phyloP scores from a whole-genome alignment of 2,329 filamentous ascomycete genomes.

The Phoma sp. region DNA sequence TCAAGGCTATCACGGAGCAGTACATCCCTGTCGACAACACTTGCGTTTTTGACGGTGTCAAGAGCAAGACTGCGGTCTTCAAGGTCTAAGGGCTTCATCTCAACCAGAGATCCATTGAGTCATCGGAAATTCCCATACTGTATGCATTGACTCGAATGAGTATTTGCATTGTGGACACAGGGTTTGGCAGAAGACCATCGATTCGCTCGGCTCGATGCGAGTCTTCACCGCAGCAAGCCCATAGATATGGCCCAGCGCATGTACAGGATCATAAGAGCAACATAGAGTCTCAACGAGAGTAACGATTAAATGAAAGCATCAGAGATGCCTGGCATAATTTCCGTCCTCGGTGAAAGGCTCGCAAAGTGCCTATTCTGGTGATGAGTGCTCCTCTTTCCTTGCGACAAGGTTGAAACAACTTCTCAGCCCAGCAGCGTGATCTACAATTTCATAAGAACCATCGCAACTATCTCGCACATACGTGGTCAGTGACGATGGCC shows the following conservation, averaged over 20 bases:
- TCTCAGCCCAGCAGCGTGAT: background rate
- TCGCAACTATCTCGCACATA: background rate
- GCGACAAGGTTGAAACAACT: background rate
- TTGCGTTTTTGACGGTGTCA: slow-evolving; percentile 68
- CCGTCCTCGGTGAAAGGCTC: background rate
- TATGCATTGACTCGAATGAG: background rate
- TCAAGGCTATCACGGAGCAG: slow-evolving; percentile 81
- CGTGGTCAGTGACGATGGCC: background rate
- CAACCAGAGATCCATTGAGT: background rate
- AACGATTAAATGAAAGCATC: background rate
- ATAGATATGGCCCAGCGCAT: background rate
- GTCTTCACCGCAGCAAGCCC: background rate
- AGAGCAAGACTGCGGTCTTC: slow-evolving; percentile 62
- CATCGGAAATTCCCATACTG: background rate
- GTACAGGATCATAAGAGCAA: background rate
- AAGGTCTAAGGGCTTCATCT: slow-evolving; percentile 43
- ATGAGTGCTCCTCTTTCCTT: background rate
- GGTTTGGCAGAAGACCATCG: background rate
- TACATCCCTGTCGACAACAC: slow-evolving; percentile 71
- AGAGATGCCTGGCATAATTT: no score
- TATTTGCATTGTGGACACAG: no score
- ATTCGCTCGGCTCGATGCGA: no score
- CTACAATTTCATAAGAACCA: background rate
- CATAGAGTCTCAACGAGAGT: background rate
- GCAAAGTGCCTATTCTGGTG: no score